These are phyloP conservation scores for Trichoderma cornu-damae DNA, from an alignment of 2,329 filamentous ascomycete species.

Conservation along the genomic window DNA sequence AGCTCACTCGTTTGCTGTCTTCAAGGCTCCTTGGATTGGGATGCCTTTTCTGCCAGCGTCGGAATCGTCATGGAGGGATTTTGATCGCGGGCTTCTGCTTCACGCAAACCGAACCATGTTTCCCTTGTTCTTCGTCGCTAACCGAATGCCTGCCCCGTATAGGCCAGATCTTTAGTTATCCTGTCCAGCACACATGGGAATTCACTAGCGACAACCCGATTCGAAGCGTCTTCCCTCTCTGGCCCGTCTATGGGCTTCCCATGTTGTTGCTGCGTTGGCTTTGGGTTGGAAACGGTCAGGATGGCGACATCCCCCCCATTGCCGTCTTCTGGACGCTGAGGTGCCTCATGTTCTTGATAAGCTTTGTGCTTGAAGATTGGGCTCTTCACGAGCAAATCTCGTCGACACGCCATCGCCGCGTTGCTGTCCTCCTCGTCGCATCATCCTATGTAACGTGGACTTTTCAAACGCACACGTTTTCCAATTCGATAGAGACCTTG, in stretches of 20 bases:
- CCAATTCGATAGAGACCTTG: slow-evolving; percentile 92
- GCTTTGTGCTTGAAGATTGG: slow-evolving; percentile 97
- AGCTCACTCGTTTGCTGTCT: neutral
- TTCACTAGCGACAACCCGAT: slow-evolving; percentile 85
- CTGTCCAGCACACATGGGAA: slow-evolving; percentile 88
- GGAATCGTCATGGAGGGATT: neutral
- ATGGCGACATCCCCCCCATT: slow-evolving; percentile 73
- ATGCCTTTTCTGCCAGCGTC: neutral
- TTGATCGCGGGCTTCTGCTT: neutral
- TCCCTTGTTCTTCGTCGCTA: neutral
- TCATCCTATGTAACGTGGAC: slow-evolving; percentile 99
- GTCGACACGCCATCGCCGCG: slow-evolving; percentile 63
- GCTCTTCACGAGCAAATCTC: slow-evolving; percentile 86
- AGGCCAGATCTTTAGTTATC: slow-evolving; percentile 93
- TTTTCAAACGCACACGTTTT: slow-evolving; percentile 97
- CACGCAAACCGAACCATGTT: neutral
- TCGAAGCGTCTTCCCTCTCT: slow-evolving; percentile 93
- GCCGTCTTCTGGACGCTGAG: slow-evolving; percentile 86
- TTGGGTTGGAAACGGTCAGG: slow-evolving; percentile 76
- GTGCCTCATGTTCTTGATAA: slow-evolving; percentile 86
- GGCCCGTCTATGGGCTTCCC: slow-evolving; percentile 89
- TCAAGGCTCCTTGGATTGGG: neutral
- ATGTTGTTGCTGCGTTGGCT: slow-evolving; percentile 92
- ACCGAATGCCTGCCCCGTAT: slow-evolving; percentile 13
- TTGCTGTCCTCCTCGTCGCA: slow-evolving; percentile 77